Evolutionary conservation across 75 land plant genomes (phyloP).

Genomic region (Adiantum capillusveneris): DNA sequence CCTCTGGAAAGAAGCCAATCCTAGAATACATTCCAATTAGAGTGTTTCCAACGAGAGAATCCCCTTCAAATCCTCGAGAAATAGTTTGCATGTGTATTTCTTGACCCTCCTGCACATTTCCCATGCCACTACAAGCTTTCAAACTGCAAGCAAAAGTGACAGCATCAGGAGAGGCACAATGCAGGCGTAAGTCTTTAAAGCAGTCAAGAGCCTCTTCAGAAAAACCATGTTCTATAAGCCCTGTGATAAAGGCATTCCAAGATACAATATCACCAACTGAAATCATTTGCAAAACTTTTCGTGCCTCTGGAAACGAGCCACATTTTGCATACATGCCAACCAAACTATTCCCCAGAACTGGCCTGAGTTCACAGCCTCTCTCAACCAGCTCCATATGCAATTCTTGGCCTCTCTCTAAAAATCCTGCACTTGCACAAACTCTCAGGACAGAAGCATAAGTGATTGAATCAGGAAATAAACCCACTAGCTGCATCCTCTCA

Average conservation of each 20-base stretch:
- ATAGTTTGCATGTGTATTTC: constrained; percentile 27
- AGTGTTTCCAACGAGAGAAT: constrained; percentile 47
- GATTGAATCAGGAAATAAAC: constrained; percentile 5
- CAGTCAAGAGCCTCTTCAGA: constrained; percentile 8
- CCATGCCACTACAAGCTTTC: constrained; percentile 5
- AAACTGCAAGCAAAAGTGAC: constrained; percentile 10
- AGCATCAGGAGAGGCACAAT: constrained; percentile 14
- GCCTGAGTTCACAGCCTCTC: constrained; percentile 1
- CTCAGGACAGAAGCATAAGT: not conserved
- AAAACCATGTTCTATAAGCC: constrained; percentile 12
- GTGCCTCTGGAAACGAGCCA: constrained; percentile 2
- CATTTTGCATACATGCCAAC: constrained; percentile 17
- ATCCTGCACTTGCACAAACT: constrained; percentile 8
- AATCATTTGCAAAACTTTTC: constrained; percentile 11
- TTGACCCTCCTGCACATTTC: constrained; percentile 9
- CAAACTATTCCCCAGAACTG: not conserved
- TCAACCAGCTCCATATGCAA: constrained; percentile 5
- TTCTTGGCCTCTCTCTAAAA: constrained; percentile 8
- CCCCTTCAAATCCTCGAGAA: constrained; percentile 25
- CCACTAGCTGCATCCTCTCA: constrained; percentile 7
- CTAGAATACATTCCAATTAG: constrained; percentile 55
- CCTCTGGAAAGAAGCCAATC: constrained; percentile 24
- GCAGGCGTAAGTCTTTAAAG: constrained; percentile 4
- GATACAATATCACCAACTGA: constrained; percentile 1
- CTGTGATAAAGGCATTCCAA: constrained; percentile 21